These are phyloP conservation scores for Amanita subjunquillea DNA, from an alignment of 768 basidiomycete genomes.

Conservation along the genomic window DNA sequence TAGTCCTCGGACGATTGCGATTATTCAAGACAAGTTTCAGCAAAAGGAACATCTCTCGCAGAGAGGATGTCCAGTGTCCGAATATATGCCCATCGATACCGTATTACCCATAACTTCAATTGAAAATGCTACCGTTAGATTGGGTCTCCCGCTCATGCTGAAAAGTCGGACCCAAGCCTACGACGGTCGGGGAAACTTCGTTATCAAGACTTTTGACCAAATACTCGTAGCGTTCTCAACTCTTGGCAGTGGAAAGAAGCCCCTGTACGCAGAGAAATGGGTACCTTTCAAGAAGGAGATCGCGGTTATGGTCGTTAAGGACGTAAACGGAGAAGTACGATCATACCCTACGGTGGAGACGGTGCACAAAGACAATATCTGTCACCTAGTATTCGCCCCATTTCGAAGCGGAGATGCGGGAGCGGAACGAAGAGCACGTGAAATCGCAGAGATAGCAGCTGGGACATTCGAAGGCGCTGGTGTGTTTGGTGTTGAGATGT, in stretches of 20 bases:
- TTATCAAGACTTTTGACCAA: slow-evolving; percentile 45
- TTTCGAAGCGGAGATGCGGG: slow-evolving; percentile 49
- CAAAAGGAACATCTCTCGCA: slow-evolving; percentile 72
- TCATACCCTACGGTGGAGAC: slow-evolving; percentile 89
- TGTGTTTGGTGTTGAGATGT: slow-evolving; percentile 98
- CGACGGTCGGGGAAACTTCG: slow-evolving; percentile 91
- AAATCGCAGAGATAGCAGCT: slow-evolving; percentile 74
- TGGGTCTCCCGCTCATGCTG: slow-evolving; percentile 90
- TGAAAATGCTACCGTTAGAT: slow-evolving; percentile 33
- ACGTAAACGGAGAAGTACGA: slow-evolving; percentile 55
- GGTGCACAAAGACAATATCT: slow-evolving; percentile 86
- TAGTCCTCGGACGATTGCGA: slow-evolving; percentile 66
- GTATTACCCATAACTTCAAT: slow-evolving; percentile 33
- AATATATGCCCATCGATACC: slow-evolving; percentile 51
- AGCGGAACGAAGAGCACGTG: slow-evolving; percentile 50
- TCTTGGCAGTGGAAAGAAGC: slow-evolving; percentile 44
- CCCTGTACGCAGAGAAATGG: slow-evolving; percentile 92
- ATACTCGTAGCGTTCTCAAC: slow-evolving; percentile 37
- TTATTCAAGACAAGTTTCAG: slow-evolving; percentile 82
- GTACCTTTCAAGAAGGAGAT: slow-evolving; percentile 84
- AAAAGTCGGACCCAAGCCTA: slow-evolving; percentile 95
- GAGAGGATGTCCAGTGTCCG: slow-evolving; percentile 42
- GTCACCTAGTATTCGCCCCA: slow-evolving; percentile 88
- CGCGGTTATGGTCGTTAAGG: slow-evolving; percentile 94
- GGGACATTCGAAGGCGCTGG: slow-evolving; percentile 79